Evolutionary conservation across 2,329 filamentous ascomycete species (phyloP), one percentile per base, ranked within the genome.

Genomic region (Ceratocystiopsis minuta): DNA sequence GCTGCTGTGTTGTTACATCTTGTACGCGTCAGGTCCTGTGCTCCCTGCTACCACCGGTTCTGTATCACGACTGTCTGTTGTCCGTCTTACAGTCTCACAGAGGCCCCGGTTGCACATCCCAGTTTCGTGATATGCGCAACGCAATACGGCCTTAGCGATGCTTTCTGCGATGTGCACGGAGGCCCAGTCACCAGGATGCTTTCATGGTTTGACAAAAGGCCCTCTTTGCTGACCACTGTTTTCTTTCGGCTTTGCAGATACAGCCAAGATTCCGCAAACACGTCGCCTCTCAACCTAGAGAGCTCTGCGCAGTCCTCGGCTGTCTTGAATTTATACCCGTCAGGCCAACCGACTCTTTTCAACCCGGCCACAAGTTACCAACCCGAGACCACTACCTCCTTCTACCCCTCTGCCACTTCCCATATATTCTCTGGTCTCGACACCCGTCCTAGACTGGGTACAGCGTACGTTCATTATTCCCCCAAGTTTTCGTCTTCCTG

Each of bases 271-370:
- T 59, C 66, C 52, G 7, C 24, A 28, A 64, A 58, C 55, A 62
- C 62, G 47, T 63, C 68, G 49, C 60, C 68, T 52, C 60, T 72
- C 51, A 64, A 66, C 50, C 63, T 73, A 58, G 69, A 73, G 55
- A 65, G 55, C 47, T 56, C 67, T 48, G 53, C 64, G 43, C 67
- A 70, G 54, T 61, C 66, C 48, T 59, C 67, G 43, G 60, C 65
- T 45, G 61, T 70, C 51, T 55, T 73, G 54, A 64, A 58, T 52
- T 56, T 72, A 47, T 72, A 71, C 55, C 63, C 66, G 53, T 62
- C 56, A 35, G 51, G 52, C 33, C 55, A 52, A 46, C 49, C 67
- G 48, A 59, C 65, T 39, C 54, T 64, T 48, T 59, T 69, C 49
- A 65, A 59, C 53, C 60, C 59, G 43, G 58, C 61, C 39, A 55